These are phyloP conservation scores for Auricularia heimuer DNA, from an alignment of 768 basidiomycete species.

Conservation along the genomic window DNA sequence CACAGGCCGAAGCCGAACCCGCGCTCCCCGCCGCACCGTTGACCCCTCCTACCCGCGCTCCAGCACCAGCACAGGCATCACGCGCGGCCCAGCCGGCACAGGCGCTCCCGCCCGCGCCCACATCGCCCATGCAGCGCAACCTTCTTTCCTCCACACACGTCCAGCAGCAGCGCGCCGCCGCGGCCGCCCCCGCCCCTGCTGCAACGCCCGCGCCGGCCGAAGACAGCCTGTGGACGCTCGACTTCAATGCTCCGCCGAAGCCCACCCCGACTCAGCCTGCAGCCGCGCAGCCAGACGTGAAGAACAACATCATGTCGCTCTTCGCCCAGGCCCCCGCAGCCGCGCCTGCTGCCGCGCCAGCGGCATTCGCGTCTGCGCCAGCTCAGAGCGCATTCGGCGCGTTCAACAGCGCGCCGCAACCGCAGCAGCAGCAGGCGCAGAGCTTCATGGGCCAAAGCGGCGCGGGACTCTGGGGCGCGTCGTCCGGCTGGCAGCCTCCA, in stretches of 20 bases:
- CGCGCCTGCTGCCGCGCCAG: constrained; percentile 14
- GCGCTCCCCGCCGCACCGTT: constrained; percentile 14
- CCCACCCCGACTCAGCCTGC: constrained; percentile 10
- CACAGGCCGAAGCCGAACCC: constrained; percentile 11
- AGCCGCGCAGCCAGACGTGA: constrained; percentile 54
- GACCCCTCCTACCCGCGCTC: constrained; percentile 12
- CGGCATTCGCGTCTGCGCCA: constrained; percentile 16
- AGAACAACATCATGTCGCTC: constrained; percentile 77
- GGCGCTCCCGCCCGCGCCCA: constrained; percentile 6
- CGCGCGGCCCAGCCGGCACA: constrained; percentile 4
- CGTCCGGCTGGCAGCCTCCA: neutral
- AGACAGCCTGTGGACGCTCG: constrained; percentile 74
- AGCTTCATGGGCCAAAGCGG: neutral
- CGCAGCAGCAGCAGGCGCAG: neutral
- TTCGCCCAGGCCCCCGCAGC: constrained; percentile 44
- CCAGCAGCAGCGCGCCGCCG: neutral
- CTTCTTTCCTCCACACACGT: constrained; percentile 4
- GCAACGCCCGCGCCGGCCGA: constrained; percentile 24
- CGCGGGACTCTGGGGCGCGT: constrained; percentile 6
- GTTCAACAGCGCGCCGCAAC: neutral
- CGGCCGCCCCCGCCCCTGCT: constrained; percentile 7
- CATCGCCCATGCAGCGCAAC: constrained; percentile 9
- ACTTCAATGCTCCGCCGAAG: constrained; percentile 49
- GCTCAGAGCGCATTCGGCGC: constrained; percentile 7
- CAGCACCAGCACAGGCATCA: constrained; percentile 1